Evolutionary conservation across 208 protist species (phyloP).

Genomic region (Leptomonas pyrrhocoris): DNA sequence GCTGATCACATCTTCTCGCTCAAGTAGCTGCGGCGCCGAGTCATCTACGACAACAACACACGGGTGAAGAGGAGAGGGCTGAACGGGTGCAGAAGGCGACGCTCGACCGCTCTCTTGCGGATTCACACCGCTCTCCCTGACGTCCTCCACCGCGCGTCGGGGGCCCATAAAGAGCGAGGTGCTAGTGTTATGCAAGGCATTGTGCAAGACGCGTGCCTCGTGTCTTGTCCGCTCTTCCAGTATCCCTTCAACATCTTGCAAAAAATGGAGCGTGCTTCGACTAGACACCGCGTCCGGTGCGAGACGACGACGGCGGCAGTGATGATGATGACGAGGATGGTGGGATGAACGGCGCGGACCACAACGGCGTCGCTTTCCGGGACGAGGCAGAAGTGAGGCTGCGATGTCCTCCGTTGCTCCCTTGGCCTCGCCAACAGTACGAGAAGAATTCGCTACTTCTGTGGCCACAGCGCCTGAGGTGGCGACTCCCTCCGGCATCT

Average conservation of each 20-base stretch:
- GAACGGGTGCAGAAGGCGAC: neutral
- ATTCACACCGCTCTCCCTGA: neutral
- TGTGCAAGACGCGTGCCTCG: slow-evolving; percentile 54
- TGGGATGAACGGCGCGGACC: neutral
- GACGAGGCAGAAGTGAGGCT: neutral
- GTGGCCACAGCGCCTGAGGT: no score
- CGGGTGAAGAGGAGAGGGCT: neutral
- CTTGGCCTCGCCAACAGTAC: neutral
- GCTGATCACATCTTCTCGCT: slow-evolving; percentile 14
- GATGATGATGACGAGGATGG: neutral
- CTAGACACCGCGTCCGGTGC: slow-evolving; percentile 58
- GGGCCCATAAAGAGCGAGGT: slow-evolving; percentile 87
- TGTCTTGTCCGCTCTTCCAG: slow-evolving; percentile 42
- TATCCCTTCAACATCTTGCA: slow-evolving; percentile 52
- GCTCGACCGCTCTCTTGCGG: neutral
- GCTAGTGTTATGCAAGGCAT: slow-evolving; percentile 61
- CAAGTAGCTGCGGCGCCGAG: neutral
- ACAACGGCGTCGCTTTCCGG: neutral
- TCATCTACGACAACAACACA: neutral
- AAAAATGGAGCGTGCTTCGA: slow-evolving; percentile 49
- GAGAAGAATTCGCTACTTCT: neutral
- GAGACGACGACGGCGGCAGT: slow-evolving; percentile 10
- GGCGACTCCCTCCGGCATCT: neutral
- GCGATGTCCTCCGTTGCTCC: neutral
- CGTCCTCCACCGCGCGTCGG: slow-evolving; percentile 32